Evolutionary conservation across 176 grass and related monocot species (phyloP).

Genomic region (Musa schizocarpa): DNA sequence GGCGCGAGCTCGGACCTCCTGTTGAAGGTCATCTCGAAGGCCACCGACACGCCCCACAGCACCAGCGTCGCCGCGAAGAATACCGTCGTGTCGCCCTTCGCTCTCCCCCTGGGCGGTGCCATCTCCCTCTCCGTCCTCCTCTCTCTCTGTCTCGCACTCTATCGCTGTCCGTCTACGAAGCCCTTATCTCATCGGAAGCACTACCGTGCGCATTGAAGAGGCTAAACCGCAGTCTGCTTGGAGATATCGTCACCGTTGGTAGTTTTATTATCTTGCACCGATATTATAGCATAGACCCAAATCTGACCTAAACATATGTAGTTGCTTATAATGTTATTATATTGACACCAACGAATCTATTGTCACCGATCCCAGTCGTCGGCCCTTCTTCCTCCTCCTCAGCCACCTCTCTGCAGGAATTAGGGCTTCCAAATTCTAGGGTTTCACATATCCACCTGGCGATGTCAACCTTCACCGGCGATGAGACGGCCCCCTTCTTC

Average conservation of each 20-base stretch:
- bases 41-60: constrained; percentile 64
- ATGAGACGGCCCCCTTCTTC: constrained; percentile 11
- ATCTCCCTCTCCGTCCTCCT: constrained; percentile 16
- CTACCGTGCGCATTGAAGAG: no score
- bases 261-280: no score
- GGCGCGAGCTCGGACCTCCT: constrained; percentile 43
- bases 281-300: no score
- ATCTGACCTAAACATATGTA: no score
- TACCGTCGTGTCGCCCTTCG: constrained; percentile 8
- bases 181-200: background rate
- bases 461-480: constrained; percentile 7
- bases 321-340: no score
- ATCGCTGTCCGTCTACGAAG: background rate
- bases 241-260: no score
- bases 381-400: no score
- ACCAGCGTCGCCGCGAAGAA: constrained; percentile 85
- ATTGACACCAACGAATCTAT: background rate
- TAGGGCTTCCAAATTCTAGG: background rate
- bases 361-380: background rate
- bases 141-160: background rate
- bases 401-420: background rate
- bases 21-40: constrained; percentile 52
- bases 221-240: no score
- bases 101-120: constrained; percentile 34
- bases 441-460: background rate